Conservation (phyloP, 1,284 basidiomycete species). For the Pseudozyma flocculosa region DNA sequence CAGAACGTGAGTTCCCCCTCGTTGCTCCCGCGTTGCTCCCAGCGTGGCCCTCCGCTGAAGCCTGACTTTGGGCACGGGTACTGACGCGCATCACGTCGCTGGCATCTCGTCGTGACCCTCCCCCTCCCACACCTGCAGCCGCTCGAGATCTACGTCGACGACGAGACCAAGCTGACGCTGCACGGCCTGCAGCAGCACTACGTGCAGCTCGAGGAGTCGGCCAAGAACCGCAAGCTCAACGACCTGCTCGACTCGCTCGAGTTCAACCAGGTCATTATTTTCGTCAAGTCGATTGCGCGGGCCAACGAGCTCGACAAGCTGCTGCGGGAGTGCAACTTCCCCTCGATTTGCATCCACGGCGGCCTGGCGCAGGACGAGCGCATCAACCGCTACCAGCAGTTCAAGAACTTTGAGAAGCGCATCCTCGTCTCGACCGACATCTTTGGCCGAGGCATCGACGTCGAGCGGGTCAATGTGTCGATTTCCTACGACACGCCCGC, state of each 20-base stretch:
- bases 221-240: constrained; percentile 97
- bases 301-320: constrained; percentile 96
- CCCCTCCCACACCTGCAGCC: constrained; percentile 65
- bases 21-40: background rate
- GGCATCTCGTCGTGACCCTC: too few relatives aligned
- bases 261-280: constrained; percentile 99
- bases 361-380: constrained; percentile 92
- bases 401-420: constrained; percentile 99
- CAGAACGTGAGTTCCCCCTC: constrained; percentile 73
- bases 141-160: constrained; percentile 98
- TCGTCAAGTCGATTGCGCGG: constrained; percentile 95
- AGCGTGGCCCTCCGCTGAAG: background rate
- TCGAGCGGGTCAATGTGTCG: constrained; percentile 57
- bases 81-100: too few relatives aligned
- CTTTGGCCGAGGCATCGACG: constrained; percentile 58
- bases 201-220: constrained; percentile 77
- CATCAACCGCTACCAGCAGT: constrained; percentile 95
- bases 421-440: constrained; percentile 61
- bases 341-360: constrained; percentile 95
- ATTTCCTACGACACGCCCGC: constrained; percentile 75
- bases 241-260: constrained; percentile 93
- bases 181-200: constrained; percentile 99
- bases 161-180: constrained; percentile 97
- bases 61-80: background rate
- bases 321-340: constrained; percentile 96